Evolutionary conservation across 1,284 basidiomycete genomes (phyloP).

Genomic region (Farysia itapuensis): DNA sequence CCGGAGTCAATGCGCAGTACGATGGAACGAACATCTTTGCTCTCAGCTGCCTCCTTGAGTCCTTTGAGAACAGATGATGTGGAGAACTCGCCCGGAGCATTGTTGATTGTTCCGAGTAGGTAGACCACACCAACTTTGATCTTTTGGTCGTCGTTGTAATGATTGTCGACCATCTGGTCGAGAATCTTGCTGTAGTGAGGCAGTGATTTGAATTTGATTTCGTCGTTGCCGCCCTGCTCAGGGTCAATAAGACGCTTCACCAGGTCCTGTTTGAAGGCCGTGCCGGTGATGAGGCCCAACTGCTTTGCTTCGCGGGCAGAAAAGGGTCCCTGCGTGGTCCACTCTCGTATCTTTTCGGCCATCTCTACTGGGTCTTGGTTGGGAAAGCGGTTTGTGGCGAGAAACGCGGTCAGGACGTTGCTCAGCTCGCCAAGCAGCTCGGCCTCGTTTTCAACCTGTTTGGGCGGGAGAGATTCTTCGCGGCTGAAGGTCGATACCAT

Average conservation of each 20-base stretch:
- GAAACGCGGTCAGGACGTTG: constrained; percentile 35
- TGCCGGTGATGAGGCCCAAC: constrained; percentile 59
- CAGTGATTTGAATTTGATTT: constrained; percentile 43
- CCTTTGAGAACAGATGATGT: constrained; percentile 60
- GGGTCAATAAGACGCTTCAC: constrained; percentile 40
- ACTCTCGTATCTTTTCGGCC: constrained; percentile 48
- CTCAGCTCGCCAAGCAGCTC: constrained; percentile 55
- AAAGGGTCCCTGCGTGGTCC: constrained; percentile 60
- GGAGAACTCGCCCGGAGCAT: constrained; percentile 47
- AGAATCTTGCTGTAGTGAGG: constrained; percentile 42
- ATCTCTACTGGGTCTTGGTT: constrained; percentile 31
- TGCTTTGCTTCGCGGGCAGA: constrained; percentile 57
- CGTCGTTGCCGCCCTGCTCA: constrained; percentile 36
- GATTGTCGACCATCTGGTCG: constrained; percentile 29
- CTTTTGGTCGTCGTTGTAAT: constrained; percentile 45
- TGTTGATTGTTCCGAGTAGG: constrained; percentile 59
- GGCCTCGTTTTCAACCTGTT: constrained; percentile 49
- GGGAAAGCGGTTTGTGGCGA: constrained; percentile 48
- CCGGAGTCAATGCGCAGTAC: constrained; percentile 62
- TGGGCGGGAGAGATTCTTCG: constrained; percentile 39
- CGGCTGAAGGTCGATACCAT: constrained; percentile 49
- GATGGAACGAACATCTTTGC: constrained; percentile 60
- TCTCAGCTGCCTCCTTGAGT: constrained; percentile 61
- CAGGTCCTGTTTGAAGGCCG: constrained; percentile 58
- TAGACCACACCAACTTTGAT: constrained; percentile 61